These are phyloP conservation scores for Sporothrix pallida DNA, from an alignment of 2,329 filamentous ascomycete species.

Conservation along the genomic window DNA sequence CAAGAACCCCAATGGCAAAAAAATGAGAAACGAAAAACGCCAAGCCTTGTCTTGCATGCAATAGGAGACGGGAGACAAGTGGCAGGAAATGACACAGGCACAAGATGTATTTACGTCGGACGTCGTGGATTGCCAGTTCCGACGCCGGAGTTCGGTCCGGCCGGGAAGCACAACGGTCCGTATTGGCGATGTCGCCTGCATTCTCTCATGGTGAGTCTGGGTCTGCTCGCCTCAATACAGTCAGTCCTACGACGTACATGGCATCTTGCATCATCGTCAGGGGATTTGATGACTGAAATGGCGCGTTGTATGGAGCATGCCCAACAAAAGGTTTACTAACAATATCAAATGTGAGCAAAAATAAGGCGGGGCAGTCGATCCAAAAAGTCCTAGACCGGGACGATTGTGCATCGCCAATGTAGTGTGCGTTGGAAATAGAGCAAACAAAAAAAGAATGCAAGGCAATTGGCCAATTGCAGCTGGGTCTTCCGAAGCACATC, in stretches of 20 bases:
- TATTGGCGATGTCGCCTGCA: neutral
- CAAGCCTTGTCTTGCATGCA: neutral
- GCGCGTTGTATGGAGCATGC: neutral
- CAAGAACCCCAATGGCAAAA: neutral
- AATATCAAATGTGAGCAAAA: neutral
- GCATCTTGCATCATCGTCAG: neutral
- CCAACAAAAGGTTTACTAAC: neutral
- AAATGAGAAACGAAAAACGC: neutral
- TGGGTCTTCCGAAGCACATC: constrained; percentile 1
- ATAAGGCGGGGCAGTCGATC: neutral
- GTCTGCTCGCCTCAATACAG: neutral
- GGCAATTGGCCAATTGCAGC: constrained; percentile 25
- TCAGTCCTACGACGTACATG: neutral
- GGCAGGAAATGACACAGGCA: neutral
- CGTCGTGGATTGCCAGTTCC: neutral
- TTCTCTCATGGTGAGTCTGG: neutral
- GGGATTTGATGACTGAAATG: neutral
- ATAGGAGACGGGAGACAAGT: neutral
- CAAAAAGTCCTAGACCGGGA: constrained; percentile 8
- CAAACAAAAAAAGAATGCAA: neutral
- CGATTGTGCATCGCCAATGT: neutral
- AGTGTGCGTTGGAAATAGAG: neutral
- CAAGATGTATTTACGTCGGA: neutral
- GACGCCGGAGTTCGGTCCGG: neutral
- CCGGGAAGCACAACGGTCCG: constrained; percentile 6